Percentiles rank a stretch among this genome's conserved stretches.
These are phyloP conservation scores for Citrus trifoliata DNA, from an alignment of 345 rosid genomes.

Conservation along the genomic window DNA sequence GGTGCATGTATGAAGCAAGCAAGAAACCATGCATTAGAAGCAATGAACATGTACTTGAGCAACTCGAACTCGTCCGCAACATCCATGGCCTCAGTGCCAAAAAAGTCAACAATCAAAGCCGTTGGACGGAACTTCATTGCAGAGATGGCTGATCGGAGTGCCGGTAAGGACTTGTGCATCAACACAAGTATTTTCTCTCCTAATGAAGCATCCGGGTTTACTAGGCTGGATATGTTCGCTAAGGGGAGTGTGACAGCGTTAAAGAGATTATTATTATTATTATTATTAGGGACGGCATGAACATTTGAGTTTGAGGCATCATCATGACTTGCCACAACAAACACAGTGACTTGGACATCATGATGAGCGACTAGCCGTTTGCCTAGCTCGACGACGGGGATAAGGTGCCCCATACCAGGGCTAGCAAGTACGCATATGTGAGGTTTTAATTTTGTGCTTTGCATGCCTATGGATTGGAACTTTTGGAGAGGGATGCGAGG, in stretches of 20 bases:
- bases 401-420: neutral
- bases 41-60: neutral
- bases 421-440: neutral
- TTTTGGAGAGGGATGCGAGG: too few species aligned
- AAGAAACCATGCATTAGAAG: neutral
- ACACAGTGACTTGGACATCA: neutral
- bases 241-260: too few species aligned
- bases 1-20: neutral
- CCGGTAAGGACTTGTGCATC: neutral
- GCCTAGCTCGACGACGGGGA: neutral
- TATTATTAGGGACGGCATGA: too few species aligned
- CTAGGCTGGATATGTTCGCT: too few species aligned
- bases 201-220: neutral
- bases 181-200: neutral
- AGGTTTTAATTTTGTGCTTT: neutral
- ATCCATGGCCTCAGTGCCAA: neutral
- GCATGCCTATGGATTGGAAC: neutral
- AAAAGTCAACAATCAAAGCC: neutral
- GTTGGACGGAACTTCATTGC: neutral
- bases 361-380: neutral
- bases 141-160: neutral
- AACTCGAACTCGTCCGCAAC: neutral
- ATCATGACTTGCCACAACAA: neutral
- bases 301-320: neutral
- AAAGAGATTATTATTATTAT: too few species aligned